Conservation (phyloP, 176 grass and related monocot genomes). For the Carex myosuroides region DNA sequence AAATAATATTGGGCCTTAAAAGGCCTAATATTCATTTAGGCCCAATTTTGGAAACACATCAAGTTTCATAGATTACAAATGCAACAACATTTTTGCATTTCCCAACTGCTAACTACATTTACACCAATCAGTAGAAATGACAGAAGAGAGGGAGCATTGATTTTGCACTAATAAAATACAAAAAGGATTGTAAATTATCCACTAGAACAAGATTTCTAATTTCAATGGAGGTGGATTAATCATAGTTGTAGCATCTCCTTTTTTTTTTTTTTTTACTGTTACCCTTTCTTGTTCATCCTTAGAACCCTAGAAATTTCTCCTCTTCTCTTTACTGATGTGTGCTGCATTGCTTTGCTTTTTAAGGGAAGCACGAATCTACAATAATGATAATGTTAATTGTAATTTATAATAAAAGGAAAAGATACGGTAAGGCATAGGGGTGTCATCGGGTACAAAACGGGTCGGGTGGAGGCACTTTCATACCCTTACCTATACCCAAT, state of each 20-base stretch:
- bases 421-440: not conserved
- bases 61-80: not conserved
- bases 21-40: not conserved
- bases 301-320: not conserved
- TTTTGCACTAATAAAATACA: not conserved
- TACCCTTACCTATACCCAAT: too few relatives aligned
- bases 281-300: not conserved
- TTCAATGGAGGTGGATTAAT: not conserved
- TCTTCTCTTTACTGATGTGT: not conserved
- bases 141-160: slow-evolving; percentile 29
- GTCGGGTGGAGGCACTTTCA: too few relatives aligned
- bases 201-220: not conserved
- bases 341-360: not conserved
- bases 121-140: not conserved
- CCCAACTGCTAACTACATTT: not conserved
- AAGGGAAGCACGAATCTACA: not conserved
- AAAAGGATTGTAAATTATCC: not conserved
- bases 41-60: not conserved
- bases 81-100: not conserved
- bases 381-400: not conserved
- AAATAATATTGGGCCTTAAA: not conserved
- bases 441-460: too few relatives aligned
- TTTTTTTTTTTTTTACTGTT: not conserved
- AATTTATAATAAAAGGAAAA: not conserved
- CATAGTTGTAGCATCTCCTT: not conserved